These are phyloP conservation scores for Suhomyces atakaporum DNA, from an alignment of 1,139 yeast genomes.

Conservation along the genomic window DNA sequence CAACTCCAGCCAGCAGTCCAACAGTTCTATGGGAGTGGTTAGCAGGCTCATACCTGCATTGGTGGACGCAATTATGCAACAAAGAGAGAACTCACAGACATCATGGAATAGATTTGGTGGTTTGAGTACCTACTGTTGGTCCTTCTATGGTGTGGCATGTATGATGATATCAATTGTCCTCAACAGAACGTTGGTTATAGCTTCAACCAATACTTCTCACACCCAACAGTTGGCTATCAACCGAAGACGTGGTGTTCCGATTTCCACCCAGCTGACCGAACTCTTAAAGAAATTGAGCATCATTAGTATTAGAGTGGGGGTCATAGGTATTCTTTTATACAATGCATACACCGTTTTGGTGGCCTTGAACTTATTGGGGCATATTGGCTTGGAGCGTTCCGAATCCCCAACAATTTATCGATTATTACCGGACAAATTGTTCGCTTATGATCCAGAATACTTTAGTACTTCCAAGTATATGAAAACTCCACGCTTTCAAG, in stretches of 20 bases:
- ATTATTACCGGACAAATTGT: slow-evolving; percentile 23
- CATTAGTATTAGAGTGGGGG: slow-evolving; percentile 37
- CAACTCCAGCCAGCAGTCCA: background rate
- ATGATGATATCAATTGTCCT: slow-evolving; percentile 65
- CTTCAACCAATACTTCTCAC: slow-evolving; percentile 52
- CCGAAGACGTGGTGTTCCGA: slow-evolving; percentile 11
- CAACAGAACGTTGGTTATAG: slow-evolving; percentile 67
- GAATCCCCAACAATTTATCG: slow-evolving; percentile 11
- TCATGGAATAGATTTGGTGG: slow-evolving; percentile 22
- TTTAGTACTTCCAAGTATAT: slow-evolving; percentile 33
- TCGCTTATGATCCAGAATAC: slow-evolving; percentile 36
- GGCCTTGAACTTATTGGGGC: slow-evolving; percentile 34
- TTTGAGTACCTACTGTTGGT: slow-evolving; percentile 34
- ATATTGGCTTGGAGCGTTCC: slow-evolving; percentile 19
- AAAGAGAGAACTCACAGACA: slow-evolving; percentile 17
- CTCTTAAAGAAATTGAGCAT: slow-evolving; percentile 24
- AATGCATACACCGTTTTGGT: slow-evolving; percentile 40
- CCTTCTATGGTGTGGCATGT: slow-evolving; percentile 44
- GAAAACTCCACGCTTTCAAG: slow-evolving; percentile 33
- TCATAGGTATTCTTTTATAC: slow-evolving; percentile 31
- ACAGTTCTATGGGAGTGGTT: slow-evolving; percentile 5
- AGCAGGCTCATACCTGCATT: slow-evolving; percentile 20
- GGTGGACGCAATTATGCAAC: slow-evolving; percentile 28
- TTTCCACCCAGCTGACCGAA: slow-evolving; percentile 21
- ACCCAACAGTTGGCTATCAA: slow-evolving; percentile 20